Evolutionary conservation across 73 alveolate species (phyloP).

Genomic region (Urostyla sp.): DNA sequence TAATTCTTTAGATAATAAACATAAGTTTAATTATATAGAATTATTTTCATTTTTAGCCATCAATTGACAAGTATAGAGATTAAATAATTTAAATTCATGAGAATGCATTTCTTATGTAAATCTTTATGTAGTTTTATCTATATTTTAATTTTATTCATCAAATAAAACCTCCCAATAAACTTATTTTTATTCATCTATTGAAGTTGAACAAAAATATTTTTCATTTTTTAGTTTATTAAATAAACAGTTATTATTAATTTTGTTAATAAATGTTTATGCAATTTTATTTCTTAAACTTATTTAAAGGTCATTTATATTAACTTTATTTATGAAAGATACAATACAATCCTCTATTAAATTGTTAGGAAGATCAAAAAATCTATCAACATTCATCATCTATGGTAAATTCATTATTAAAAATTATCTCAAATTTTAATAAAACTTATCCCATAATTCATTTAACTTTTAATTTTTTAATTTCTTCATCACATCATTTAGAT

Average conservation of each 20-base stretch:
- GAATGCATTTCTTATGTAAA: constrained; percentile 27
- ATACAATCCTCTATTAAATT: neutral
- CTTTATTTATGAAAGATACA: too few species aligned
- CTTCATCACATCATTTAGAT: constrained; percentile 1
- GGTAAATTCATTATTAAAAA: constrained; percentile 4
- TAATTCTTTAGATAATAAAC: neutral
- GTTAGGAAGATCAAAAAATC: neutral
- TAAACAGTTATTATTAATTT: too few species aligned
- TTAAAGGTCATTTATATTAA: too few species aligned
- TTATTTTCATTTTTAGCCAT: constrained; percentile 1
- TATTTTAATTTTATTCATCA: constrained; percentile 2
- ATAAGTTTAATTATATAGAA: neutral
- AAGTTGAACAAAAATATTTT: constrained; percentile 12
- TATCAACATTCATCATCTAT: constrained; percentile 3
- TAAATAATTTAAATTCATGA: constrained; percentile 22
- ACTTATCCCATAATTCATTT: constrained; percentile 16
- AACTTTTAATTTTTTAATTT: constrained; percentile 4
- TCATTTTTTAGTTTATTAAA: neutral
- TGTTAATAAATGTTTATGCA: too few species aligned
- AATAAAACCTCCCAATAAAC: constrained; percentile 35
- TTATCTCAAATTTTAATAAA: neutral
- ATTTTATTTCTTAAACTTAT: too few species aligned
- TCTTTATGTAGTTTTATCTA: neutral
- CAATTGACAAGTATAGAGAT: constrained; percentile 4
- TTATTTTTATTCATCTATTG: neutral